A percentile compares a stretch with the other conserved stretches of the same genome.
Conservation (phyloP, 331 rosid genomes). For the Prunus yedoensis region DNA sequence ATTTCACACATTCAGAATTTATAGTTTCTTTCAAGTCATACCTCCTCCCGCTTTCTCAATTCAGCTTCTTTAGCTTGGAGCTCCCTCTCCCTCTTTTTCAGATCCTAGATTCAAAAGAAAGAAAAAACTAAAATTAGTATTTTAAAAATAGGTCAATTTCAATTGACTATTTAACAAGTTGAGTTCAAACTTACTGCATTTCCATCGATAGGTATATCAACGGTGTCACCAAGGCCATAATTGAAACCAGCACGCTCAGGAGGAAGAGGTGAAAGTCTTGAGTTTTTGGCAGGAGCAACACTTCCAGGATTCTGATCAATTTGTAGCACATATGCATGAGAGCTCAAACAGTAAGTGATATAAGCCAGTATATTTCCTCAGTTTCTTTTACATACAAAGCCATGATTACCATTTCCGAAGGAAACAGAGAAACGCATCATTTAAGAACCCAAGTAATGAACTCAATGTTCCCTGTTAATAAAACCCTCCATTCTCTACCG, state of each 20-base stretch:
- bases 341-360: background rate
- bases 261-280: constrained; percentile 86
- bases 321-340: constrained; percentile 1
- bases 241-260: constrained; percentile 87
- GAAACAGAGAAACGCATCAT: no score
- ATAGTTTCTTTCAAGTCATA: constrained; percentile 20
- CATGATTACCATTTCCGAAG: background rate
- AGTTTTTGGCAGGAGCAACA: constrained; percentile 64
- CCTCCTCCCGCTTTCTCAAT: constrained; percentile 87
- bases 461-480: no score
- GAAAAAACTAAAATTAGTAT: constrained; percentile 21
- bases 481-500: background rate
- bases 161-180: constrained; percentile 22
- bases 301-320: constrained; percentile 63
- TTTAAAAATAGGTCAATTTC: background rate
- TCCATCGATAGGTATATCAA: constrained; percentile 82
- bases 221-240: constrained; percentile 68
- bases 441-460: no score
- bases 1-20: background rate
- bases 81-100: constrained; percentile 90
- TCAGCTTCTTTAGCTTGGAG: constrained; percentile 98
- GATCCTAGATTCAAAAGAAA: constrained; percentile 50
- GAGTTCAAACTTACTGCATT: constrained; percentile 43
- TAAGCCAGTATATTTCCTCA: background rate
- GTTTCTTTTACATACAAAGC: background rate